Conservation (phyloP, 345 rosid species). For the Laguncularia racemosa region DNA sequence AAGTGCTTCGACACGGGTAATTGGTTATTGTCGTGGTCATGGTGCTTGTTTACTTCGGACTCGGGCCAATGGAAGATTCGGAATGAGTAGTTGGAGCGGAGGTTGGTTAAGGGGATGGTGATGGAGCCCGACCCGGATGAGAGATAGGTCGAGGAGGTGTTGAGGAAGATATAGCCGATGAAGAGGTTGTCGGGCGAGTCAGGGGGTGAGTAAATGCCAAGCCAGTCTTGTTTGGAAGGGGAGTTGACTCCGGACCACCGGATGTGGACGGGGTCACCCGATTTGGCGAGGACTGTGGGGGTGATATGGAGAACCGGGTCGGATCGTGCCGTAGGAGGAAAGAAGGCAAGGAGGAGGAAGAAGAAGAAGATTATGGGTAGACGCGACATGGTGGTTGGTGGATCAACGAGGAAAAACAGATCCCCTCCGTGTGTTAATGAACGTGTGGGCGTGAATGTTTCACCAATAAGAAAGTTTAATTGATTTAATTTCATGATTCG, state of each 20-base stretch:
- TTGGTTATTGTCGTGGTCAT: slow-evolving; percentile 80
- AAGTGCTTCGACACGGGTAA: slow-evolving; percentile 59
- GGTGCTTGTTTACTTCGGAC: slow-evolving; percentile 48
- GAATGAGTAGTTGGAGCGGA: slow-evolving; percentile 76
- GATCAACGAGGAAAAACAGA: neutral
- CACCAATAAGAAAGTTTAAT: too few species aligned
- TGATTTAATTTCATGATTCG: too few species aligned
- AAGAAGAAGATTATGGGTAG: slow-evolving; percentile 23
- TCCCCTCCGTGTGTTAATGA: too few species aligned
- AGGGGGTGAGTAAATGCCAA: slow-evolving; percentile 86
- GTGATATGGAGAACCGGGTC: slow-evolving; percentile 29
- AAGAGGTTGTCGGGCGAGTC: slow-evolving; percentile 57
- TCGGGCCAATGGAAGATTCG: slow-evolving; percentile 86
- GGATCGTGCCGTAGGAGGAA: slow-evolving; percentile 19
- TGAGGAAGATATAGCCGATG: slow-evolving; percentile 75
- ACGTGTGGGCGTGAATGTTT: too few species aligned
- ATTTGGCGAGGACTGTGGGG: slow-evolving; percentile 41
- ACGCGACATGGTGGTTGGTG: neutral
- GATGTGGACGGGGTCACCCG: slow-evolving; percentile 55
- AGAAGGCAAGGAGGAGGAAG: slow-evolving; percentile 15
- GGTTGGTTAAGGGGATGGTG: slow-evolving; percentile 59
- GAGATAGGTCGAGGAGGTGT: slow-evolving; percentile 43
- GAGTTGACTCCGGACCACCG: slow-evolving; percentile 64
- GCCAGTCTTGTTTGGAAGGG: slow-evolving; percentile 80
- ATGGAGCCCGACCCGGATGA: slow-evolving; percentile 72